A percentile compares a stretch with the other conserved stretches of the same genome.
Evolutionary conservation across 139 green algal species (phyloP).

Genomic region (Chlamydomonas sp.): DNA sequence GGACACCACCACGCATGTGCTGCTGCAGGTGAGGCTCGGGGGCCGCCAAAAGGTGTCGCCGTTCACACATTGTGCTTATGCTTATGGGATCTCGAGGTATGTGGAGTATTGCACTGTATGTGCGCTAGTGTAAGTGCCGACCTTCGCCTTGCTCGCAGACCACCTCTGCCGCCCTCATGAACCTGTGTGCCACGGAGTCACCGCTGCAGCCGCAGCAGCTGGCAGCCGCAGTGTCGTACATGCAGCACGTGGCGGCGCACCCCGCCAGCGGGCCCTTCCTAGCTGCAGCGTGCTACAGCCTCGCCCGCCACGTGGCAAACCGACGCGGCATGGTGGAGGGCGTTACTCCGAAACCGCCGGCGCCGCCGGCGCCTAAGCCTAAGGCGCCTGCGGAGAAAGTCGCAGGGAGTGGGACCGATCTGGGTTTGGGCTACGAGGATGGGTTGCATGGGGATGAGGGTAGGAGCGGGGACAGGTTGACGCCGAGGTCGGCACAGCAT

Average conservation of each 20-base stretch:
- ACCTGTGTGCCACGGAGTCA: constrained; percentile 8
- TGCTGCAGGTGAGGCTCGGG: not conserved
- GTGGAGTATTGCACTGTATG: not conserved
- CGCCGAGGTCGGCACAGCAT: too few species aligned
- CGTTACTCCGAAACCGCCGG: not conserved
- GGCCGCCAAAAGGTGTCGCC: not conserved
- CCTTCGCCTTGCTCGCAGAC: not conserved
- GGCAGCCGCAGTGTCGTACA: constrained; percentile 9
- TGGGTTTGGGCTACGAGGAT: too few species aligned
- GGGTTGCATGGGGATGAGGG: too few species aligned
- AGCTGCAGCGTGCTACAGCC: constrained; percentile 21
- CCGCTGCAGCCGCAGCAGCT: constrained; percentile 3
- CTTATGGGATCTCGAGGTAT: not conserved
- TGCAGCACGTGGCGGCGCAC: not conserved
- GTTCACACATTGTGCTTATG: not conserved
- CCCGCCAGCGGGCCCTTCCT: constrained; percentile 12
- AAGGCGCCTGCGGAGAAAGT: not conserved
- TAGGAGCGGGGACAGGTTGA: too few species aligned
- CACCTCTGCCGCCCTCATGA: constrained; percentile 7
- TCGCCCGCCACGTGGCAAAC: constrained; percentile 18
- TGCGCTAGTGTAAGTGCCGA: not conserved
- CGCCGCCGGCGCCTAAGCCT: not conserved
- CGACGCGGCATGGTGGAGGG: constrained; percentile 30
- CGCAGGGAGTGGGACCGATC: too few species aligned
- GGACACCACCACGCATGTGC: too few species aligned